Base-by-base conservation (phyloP, 495 filamentous ascomycete species). In the Aspergillus haitiensis region DNA sequence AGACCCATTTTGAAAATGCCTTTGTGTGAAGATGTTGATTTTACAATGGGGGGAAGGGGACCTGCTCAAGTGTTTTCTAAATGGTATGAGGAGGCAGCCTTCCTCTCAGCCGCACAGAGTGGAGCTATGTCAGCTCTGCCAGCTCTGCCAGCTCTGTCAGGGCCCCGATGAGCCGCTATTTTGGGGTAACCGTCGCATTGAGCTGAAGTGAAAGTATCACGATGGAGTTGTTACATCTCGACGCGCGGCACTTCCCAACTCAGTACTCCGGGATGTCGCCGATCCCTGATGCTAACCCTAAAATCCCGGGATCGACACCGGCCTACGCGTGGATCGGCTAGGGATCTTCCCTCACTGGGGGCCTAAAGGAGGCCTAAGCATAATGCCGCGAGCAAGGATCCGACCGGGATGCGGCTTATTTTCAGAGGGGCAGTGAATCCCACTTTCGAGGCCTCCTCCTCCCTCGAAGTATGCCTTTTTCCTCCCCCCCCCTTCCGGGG, bases 41-140 rank as follows among this genome's bases (percentile, higher is more conserved):
- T n/a, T 40, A 40, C 37, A 40, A 40, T 40, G 37, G 37, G 37
- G 37, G 37, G 1, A 27, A 40, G 11, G 37, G 37, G 37, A 9
- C 37, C 37, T 40, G 37, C 37, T 40, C 37, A 40, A 40, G 37
- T 40, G 37, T 40, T 40, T 40, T 40, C 37, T 40, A 40, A 40
- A 40, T 40, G 7, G 7, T 40, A 9, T 40, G 4, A 9, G 7
- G 4, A 9, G 7, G 37, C 37, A 40, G 37, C 37, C 37, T 40
- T 40, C 37, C 37, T n/a, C 21, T n/a, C 37, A n/a, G 37, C 37
- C 37, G 37, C 11, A 40, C 37, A 40, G 37, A 4, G 37, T 40
- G 37, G 37, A n/a, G 37, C 37, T 3, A 40, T 40, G 37, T 40
- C 37, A 40, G n/a, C 21, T 27, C 21, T 40, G 37, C n/a, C 37